Conservation (phyloP, 192 early-diverging fungal genomes). For the Coemansia reversa region DNA sequence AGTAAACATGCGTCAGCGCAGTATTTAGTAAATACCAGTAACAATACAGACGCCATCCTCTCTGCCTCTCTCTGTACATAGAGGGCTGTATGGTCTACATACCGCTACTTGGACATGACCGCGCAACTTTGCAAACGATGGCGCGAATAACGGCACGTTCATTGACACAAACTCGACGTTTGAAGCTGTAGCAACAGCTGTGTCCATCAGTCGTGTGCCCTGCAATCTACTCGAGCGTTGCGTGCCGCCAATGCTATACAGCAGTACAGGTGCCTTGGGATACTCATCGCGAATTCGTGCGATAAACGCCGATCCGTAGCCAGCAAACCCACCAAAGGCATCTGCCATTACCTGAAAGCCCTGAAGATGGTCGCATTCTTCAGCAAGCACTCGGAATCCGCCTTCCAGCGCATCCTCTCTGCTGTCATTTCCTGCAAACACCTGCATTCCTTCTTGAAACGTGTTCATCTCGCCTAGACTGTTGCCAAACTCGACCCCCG, state of each 20-base stretch:
- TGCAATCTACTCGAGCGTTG: slow-evolving; percentile 3
- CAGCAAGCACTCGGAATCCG: slow-evolving; percentile 30
- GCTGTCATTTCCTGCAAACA: slow-evolving; percentile 34
- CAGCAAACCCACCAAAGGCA: slow-evolving; percentile 68
- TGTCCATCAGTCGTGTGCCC: slow-evolving; percentile 15
- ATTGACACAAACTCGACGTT: slow-evolving; percentile 32
- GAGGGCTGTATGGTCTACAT: slow-evolving; percentile 6
- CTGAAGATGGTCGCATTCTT: slow-evolving; percentile 53
- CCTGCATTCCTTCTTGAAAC: slow-evolving; percentile 57
- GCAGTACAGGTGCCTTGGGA: slow-evolving; percentile 62
- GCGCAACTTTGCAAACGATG: slow-evolving; percentile 7
- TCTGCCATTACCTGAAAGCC: slow-evolving; percentile 73
- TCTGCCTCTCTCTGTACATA: background rate
- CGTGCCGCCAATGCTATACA: slow-evolving; percentile 55
- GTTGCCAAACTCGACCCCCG: slow-evolving; percentile 58
- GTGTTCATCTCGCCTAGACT: slow-evolving; percentile 57
- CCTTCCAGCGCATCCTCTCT: slow-evolving; percentile 46
- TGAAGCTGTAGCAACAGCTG: slow-evolving; percentile 23
- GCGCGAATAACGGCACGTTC: slow-evolving; percentile 34
- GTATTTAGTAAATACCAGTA: background rate
- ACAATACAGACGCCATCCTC: background rate
- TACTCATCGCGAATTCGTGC: slow-evolving; percentile 67
- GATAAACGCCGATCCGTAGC: slow-evolving; percentile 61
- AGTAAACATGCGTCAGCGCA: background rate
- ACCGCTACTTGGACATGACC: slow-evolving; percentile 13